Conservation (phyloP, 306 rosid genomes). For the Prunus dulcis region DNA sequence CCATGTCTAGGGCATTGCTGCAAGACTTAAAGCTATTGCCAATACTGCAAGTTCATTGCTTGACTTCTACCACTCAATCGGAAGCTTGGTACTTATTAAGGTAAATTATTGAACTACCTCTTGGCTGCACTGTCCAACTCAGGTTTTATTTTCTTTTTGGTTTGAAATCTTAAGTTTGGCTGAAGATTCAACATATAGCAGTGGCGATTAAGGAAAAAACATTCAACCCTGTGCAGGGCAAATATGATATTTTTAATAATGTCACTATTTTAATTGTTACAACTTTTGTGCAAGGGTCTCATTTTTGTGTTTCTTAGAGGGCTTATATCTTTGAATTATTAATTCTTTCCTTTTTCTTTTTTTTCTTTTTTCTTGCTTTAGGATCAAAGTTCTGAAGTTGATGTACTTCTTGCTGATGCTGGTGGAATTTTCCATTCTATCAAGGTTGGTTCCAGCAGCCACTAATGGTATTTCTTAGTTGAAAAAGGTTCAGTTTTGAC, state of each 20-base stretch:
- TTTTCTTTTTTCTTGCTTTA: slow-evolving; percentile 23
- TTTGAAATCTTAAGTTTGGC: not conserved
- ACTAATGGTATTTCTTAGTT: slow-evolving; percentile 11
- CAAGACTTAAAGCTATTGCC: slow-evolving; percentile 52
- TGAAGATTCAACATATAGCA: not conserved
- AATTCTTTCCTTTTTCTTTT: not conserved
- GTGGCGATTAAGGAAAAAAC: not conserved
- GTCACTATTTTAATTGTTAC: not conserved
- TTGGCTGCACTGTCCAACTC: not conserved
- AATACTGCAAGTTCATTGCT: slow-evolving; percentile 66
- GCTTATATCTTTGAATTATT: not conserved
- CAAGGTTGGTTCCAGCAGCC: slow-evolving; percentile 53
- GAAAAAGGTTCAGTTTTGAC: slow-evolving; percentile 21
- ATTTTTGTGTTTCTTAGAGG: not conserved
- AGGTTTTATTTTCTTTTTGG: not conserved
- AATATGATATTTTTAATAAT: not conserved
- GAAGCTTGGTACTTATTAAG: slow-evolving; percentile 77
- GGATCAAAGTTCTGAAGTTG: slow-evolving; percentile 69
- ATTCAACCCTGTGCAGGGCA: not conserved
- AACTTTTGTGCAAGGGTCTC: not conserved
- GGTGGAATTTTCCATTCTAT: slow-evolving; percentile 70
- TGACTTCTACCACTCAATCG: slow-evolving; percentile 69
- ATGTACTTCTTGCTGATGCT: slow-evolving; percentile 68
- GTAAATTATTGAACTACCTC: slow-evolving; percentile 29
- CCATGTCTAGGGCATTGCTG: slow-evolving; percentile 55